These are phyloP conservation scores for Vitis labrusca DNA, from an alignment of 164 flowering plant species.

Conservation along the genomic window DNA sequence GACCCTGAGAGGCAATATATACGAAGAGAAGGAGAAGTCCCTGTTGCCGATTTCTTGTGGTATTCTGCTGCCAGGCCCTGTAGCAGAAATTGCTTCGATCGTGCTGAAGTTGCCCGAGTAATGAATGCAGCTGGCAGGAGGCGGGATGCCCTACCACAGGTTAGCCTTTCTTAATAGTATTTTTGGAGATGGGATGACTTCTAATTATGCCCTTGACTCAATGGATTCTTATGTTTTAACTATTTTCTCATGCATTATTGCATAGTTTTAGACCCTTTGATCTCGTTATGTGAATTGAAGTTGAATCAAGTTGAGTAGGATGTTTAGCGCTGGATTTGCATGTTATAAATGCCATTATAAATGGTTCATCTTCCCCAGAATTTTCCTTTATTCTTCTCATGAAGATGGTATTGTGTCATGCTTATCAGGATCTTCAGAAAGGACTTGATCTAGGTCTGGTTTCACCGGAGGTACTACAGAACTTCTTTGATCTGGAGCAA, in stretches of 20 bases:
- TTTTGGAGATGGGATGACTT: background rate
- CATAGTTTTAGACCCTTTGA: background rate
- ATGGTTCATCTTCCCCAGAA: too few species aligned
- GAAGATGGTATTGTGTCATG: constrained; percentile 9
- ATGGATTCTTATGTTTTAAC: background rate
- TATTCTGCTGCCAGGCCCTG: constrained; percentile 96
- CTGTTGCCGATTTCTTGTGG: constrained; percentile 96
- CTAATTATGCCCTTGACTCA: background rate
- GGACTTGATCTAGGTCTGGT: constrained; percentile 96
- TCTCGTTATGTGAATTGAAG: background rate
- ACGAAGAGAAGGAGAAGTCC: constrained; percentile 91
- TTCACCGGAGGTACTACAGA: constrained; percentile 90
- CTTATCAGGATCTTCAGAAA: constrained; percentile 81
- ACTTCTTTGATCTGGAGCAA: constrained; percentile 92
- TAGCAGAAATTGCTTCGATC: constrained; percentile 91
- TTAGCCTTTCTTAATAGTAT: constrained; percentile 22
- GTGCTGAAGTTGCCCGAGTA: constrained; percentile 96
- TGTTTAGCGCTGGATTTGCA: background rate
- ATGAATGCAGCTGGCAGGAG: constrained; percentile 97
- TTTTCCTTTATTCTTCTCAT: background rate
- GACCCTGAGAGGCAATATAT: constrained; percentile 91
- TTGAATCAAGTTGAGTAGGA: background rate
- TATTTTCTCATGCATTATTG: background rate
- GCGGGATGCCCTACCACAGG: constrained; percentile 96
- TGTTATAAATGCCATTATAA: background rate